phyloP scores from a whole-genome alignment of 176 grass and related monocot species.

The Juncus effusus region DNA sequence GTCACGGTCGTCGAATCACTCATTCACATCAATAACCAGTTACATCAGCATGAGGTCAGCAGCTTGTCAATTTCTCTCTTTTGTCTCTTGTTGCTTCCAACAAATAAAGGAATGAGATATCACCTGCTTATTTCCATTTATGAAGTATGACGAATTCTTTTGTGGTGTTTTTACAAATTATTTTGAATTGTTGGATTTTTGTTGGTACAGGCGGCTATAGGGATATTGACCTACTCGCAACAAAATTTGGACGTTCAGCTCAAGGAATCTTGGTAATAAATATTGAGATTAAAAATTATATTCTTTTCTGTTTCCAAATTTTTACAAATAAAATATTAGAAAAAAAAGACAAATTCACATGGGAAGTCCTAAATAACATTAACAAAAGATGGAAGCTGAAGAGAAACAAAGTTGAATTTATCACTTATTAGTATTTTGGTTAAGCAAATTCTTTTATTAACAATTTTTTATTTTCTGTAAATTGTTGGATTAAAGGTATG shows the following conservation, averaged over 20 bases:
- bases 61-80: slow-evolving; percentile 10
- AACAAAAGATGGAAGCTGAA: too few relatives aligned
- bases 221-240: slow-evolving; percentile 95
- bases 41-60: slow-evolving; percentile 94
- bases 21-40: slow-evolving; percentile 98
- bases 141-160: slow-evolving; percentile 15
- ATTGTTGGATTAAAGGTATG: slow-evolving; percentile 51
- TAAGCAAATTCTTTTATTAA: slow-evolving; percentile 20
- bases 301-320: not conserved
- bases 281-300: slow-evolving; percentile 24
- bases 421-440: too few relatives aligned
- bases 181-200: slow-evolving; percentile 15
- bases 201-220: slow-evolving; percentile 74
- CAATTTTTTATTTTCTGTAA: not conserved
- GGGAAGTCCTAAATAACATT: too few relatives aligned
- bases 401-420: too few relatives aligned
- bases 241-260: slow-evolving; percentile 84
- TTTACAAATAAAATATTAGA: not conserved
- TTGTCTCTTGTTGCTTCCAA: too few relatives aligned
- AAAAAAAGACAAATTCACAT: not conserved
- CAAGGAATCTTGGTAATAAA: slow-evolving; percentile 89
- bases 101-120: too few relatives aligned
- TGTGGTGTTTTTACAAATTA: slow-evolving; percentile 1
- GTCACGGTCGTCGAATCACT: slow-evolving; percentile 94
- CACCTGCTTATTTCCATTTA: slow-evolving; percentile 1